These are phyloP conservation scores for Trichosporon inkin DNA, from an alignment of 1,284 basidiomycete genomes.

Conservation along the genomic window DNA sequence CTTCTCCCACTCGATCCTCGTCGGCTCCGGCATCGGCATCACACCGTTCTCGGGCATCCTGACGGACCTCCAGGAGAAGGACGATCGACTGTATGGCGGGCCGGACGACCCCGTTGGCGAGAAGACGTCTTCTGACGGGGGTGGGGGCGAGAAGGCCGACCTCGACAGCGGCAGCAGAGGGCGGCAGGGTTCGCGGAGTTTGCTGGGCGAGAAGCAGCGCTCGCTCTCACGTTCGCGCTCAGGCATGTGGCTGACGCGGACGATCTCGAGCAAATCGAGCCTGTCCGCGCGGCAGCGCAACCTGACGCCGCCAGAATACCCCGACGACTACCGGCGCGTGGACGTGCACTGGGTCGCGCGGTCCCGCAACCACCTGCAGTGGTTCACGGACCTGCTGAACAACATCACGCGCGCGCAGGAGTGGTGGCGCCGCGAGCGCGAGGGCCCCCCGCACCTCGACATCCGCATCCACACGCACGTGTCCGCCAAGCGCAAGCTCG, in stretches of 20 bases:
- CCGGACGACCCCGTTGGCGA: conserved; percentile 10
- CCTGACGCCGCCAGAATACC: conserved; percentile 3
- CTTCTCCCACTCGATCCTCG: conserved; percentile 34
- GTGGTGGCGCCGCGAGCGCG: conserved; percentile 20
- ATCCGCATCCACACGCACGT: conserved; percentile 33
- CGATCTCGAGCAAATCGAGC: neutral
- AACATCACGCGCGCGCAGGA: conserved; percentile 23
- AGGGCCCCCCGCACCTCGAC: conserved; percentile 28
- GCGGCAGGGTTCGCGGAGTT: too few species aligned
- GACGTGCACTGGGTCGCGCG: conserved; percentile 40
- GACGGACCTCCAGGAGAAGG: conserved; percentile 28
- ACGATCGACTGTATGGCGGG: conserved; percentile 26
- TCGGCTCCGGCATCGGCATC: conserved; percentile 33
- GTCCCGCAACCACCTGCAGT: conserved; percentile 26
- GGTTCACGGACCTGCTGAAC: conserved; percentile 37
- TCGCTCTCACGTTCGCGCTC: conserved; percentile 8
- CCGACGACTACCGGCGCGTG: conserved; percentile 29
- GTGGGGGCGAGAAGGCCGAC: too few species aligned
- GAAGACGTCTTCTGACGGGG: too few species aligned
- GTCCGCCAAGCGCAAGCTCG: conserved; percentile 26
- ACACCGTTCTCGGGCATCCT: conserved; percentile 37
- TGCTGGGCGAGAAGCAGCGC: neutral
- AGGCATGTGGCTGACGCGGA: conserved; percentile 2
- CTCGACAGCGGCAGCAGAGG: too few species aligned
- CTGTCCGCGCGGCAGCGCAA: conserved; percentile 9